Conservation (phyloP, 2,329 filamentous ascomycete genomes). For the Fusarium guadeloupense region DNA sequence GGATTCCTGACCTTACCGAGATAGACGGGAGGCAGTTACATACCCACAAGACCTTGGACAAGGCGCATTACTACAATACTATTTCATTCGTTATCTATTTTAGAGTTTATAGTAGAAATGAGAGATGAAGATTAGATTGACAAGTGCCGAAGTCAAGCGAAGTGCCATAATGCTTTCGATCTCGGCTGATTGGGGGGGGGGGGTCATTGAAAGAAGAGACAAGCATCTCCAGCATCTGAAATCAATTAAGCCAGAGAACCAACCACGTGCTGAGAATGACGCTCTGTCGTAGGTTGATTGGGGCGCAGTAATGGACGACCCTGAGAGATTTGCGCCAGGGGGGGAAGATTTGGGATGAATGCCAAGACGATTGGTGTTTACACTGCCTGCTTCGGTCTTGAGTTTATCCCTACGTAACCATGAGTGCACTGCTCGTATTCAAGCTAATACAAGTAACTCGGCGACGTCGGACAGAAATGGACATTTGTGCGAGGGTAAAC, state of each 20-base stretch:
- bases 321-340: conserved; percentile 28
- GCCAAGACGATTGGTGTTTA: conserved; percentile 21
- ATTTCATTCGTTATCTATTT: conserved; percentile 18
- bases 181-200: neutral
- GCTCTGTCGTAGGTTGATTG: conserved; percentile 8
- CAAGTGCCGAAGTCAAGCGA: conserved; percentile 6
- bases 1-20: conserved; percentile 24
- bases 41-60: conserved; percentile 26
- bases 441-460: conserved; percentile 4
- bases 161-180: neutral
- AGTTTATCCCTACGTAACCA: too few species aligned
- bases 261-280: conserved; percentile 31
- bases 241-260: conserved; percentile 6
- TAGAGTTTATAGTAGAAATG: neutral
- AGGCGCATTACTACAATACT: conserved; percentile 17
- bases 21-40: conserved; percentile 22
- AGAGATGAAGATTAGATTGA: neutral
- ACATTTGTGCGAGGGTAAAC: neutral
- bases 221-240: conserved; percentile 3
- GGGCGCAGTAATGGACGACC: conserved; percentile 25
- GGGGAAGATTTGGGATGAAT: conserved; percentile 5
- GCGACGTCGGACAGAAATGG: conserved; percentile 17
- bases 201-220: neutral
- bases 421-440: too few species aligned
- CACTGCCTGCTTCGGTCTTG: conserved; percentile 22